phyloP scores from a whole-genome alignment of 129 eudicot genomes.

The Silybum marianum region DNA sequence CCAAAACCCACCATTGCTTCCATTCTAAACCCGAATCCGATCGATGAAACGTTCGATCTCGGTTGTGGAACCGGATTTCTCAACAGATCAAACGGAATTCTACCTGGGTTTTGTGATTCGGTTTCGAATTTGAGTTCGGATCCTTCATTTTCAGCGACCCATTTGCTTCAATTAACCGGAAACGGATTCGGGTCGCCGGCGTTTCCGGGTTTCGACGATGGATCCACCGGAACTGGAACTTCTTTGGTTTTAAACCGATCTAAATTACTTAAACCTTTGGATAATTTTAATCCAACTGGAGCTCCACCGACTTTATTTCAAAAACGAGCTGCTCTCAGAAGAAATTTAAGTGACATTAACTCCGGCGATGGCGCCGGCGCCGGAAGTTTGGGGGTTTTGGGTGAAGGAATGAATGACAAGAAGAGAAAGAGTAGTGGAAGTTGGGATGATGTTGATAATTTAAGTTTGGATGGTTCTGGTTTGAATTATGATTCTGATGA shows the following conservation, averaged over 20 bases:
- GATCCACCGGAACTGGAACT: conserved; percentile 25
- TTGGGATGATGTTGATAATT: conserved; percentile 70
- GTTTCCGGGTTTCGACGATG: conserved; percentile 44
- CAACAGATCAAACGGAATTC: conserved; percentile 6
- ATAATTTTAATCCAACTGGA: conserved; percentile 53
- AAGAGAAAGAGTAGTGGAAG: conserved; percentile 50
- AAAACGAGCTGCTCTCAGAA: conserved; percentile 80
- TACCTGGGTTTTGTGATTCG: conserved; percentile 46
- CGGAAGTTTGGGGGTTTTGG: conserved; percentile 31
- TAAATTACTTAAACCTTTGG: conserved; percentile 72
- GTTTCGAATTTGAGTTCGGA: conserved; percentile 40
- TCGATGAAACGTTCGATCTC: conserved; percentile 48
- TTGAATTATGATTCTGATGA: conserved; percentile 79
- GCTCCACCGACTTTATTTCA: conserved; percentile 82
- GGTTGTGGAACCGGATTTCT: conserved; percentile 49
- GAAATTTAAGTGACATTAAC: conserved; percentile 44
- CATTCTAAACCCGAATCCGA: conserved; percentile 33
- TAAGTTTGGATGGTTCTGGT: conserved; percentile 73
- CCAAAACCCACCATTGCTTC: conserved; percentile 44
- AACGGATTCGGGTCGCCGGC: conserved; percentile 49
- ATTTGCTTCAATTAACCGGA: conserved; percentile 52
- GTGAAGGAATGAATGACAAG: conserved; percentile 38
- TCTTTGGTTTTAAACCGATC: conserved; percentile 66
- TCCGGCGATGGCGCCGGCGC: conserved; percentile 2
- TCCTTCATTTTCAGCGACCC: conserved; percentile 43